Base-by-base conservation (phyloP, 1,139 yeast genomes). In the Lodderomyces pseudojiufengensis region DNA sequence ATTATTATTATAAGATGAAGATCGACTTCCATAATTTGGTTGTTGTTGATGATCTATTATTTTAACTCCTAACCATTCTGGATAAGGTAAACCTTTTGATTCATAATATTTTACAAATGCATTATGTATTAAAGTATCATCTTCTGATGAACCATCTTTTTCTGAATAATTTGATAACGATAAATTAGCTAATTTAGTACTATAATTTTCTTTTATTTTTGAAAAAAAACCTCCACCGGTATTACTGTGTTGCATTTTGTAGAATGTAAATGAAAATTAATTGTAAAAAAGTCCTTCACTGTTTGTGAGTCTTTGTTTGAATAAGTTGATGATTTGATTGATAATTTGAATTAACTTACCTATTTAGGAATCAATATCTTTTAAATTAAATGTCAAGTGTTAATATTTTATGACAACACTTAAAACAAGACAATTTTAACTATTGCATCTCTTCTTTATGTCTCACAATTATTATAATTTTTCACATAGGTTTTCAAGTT, bases 51-150 rank as follows among this genome's bases (percentile, higher is more conserved):
- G 36, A 13, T 35, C 40, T 23, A 34, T 37, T 15, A 35, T 26
- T 10, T 47, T 49, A 4, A 55, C 69, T 5, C 73, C 75, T 15
- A 70, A 54, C 76, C 76, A 70, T 22, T 67, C 74, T 8, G 76
- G 76, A 39, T 63, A 70, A 9, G 65, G 59, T 35, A 61, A 53
- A 21, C 56, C 51, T 16, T 50, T 52, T 2, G 51, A 30, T 36
- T 67, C 70, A 40, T 53, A 70, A 46, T 63, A 66, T 40, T 59
- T 61, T 27, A 69, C 68, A 44, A 70, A 68, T 3, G 75, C 73
- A 44, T 64, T 61, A 50, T 70, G 75, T 37, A 70, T 59, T 38
- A 70, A 55, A 1, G 76, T 70, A 28, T 66, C 71, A 29, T 63
- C 62, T 29, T 59, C 67, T 3, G 59, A 40, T 32, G 42, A 35